Percentiles rank a stretch among this genome's conserved stretches.
Conservation (phyloP, 345 rosid genomes). For the Pistacia vera region DNA sequence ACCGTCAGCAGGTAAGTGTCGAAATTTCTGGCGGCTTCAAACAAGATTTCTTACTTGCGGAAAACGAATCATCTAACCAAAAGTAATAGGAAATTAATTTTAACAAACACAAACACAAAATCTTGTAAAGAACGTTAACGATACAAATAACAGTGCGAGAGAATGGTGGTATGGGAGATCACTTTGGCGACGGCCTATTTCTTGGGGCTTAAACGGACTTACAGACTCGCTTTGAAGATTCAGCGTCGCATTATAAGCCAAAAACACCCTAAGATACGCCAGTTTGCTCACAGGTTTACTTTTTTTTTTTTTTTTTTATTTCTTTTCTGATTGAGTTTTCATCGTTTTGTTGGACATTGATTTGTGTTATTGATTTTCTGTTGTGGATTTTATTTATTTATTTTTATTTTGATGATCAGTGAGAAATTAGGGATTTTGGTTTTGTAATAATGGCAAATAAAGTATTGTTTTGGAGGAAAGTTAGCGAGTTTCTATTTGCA, state of each 20-base stretch:
- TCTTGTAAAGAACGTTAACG: neutral
- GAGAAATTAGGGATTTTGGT: neutral
- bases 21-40: constrained; percentile 24
- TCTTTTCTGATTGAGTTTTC: neutral
- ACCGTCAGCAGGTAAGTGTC: neutral
- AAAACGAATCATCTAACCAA: neutral
- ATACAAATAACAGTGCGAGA: neutral
- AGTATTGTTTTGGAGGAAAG: neutral
- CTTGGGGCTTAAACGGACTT: constrained; percentile 81
- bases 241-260: constrained; percentile 67
- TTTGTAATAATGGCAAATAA: neutral
- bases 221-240: constrained; percentile 66
- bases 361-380: neutral
- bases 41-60: constrained; percentile 6
- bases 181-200: constrained; percentile 84
- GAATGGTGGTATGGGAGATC: constrained; percentile 95
- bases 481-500: neutral
- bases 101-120: neutral
- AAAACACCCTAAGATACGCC: constrained; percentile 60
- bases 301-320: too few relatives aligned
- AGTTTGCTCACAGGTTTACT: constrained; percentile 59
- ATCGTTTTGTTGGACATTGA: neutral
- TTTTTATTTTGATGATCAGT: neutral
- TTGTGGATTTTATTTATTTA: neutral
- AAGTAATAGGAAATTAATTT: neutral